Conservation (phyloP, 331 rosid genomes). For the Spiraea crenata region DNA sequence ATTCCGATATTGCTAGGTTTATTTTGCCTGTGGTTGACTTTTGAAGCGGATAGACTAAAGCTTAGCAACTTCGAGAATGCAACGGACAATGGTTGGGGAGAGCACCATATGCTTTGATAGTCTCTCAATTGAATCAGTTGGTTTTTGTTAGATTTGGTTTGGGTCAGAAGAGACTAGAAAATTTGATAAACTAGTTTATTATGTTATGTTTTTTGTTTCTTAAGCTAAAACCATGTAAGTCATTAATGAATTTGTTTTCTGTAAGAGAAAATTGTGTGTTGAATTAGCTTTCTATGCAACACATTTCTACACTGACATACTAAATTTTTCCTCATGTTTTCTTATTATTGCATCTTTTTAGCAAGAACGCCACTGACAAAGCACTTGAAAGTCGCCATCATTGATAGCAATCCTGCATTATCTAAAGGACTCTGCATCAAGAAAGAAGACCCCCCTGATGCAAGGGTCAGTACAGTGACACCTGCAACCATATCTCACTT, state of each 20-base stretch:
- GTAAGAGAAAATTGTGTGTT: not conserved
- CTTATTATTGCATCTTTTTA: slow-evolving; percentile 34
- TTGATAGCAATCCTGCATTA: slow-evolving; percentile 91
- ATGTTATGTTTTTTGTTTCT: not conserved
- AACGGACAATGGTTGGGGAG: not conserved
- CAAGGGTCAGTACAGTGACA: slow-evolving; percentile 95
- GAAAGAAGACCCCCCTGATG: slow-evolving; percentile 80
- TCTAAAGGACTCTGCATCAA: slow-evolving; percentile 43
- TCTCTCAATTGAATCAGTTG: not conserved
- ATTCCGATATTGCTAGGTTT: not conserved
- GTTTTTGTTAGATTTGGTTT: not conserved
- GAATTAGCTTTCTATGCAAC: slow-evolving; percentile 6
- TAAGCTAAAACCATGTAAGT: slow-evolving; percentile 1
- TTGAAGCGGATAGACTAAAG: not conserved
- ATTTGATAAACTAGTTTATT: not conserved
- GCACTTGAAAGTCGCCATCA: slow-evolving; percentile 85
- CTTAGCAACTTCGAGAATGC: not conserved
- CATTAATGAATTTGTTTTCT: not conserved
- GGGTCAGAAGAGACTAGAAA: not conserved
- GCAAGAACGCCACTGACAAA: slow-evolving; percentile 89
- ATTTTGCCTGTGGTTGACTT: not conserved
- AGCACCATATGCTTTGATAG: not conserved
- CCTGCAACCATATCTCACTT: slow-evolving; percentile 81
- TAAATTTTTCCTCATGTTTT: slow-evolving; percentile 12
- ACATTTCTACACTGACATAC: slow-evolving; percentile 11